phyloP scores from a whole-genome alignment of 768 basidiomycete species.

The Leccinum aurantiacum region DNA sequence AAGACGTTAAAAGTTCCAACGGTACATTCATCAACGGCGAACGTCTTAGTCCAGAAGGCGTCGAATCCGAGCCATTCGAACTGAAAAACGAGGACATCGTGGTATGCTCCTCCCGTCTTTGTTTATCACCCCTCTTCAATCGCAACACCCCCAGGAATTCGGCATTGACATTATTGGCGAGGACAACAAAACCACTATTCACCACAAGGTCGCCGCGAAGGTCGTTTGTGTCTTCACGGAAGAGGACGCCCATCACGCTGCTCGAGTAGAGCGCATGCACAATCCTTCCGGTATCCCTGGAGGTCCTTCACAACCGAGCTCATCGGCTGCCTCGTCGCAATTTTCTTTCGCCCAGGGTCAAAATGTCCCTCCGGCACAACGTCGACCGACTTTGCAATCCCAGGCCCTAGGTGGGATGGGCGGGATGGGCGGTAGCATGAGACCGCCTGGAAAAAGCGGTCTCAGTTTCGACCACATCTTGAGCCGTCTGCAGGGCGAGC shows the following conservation, averaged over 20 bases:
- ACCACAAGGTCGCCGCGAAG: constrained; percentile 97
- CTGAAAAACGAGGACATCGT: constrained; percentile 95
- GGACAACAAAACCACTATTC: constrained; percentile 96
- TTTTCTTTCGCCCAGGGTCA: constrained; percentile 46
- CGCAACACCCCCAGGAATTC: constrained; percentile 68
- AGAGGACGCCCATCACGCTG: constrained; percentile 77
- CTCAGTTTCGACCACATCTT: constrained; percentile 92
- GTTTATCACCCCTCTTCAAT: constrained; percentile 8
- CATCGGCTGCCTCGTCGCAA: constrained; percentile 25
- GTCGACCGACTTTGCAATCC: constrained; percentile 56
- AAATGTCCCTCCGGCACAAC: constrained; percentile 40
- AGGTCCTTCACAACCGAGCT: constrained; percentile 38
- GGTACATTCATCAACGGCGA: constrained; percentile 99
- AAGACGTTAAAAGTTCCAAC: constrained; percentile 97
- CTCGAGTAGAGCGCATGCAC: constrained; percentile 68
- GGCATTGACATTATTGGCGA: constrained; percentile 99
- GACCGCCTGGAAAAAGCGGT: constrained; percentile 78
- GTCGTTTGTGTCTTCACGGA: constrained; percentile 86
- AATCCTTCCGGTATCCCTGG: constrained; percentile 32
- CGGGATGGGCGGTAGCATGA: constrained; percentile 70
- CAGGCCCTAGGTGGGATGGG: constrained; percentile 71
- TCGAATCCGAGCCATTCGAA: constrained; percentile 91
- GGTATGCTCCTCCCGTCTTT: constrained; percentile 49
- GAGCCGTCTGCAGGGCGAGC: constrained; percentile 83
- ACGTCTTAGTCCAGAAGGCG: constrained; percentile 82